Evolutionary conservation across 2,329 filamentous ascomycete genomes (phyloP), one percentile per base, ranked within the genome.

Genomic region (Fusarium lateritium): DNA sequence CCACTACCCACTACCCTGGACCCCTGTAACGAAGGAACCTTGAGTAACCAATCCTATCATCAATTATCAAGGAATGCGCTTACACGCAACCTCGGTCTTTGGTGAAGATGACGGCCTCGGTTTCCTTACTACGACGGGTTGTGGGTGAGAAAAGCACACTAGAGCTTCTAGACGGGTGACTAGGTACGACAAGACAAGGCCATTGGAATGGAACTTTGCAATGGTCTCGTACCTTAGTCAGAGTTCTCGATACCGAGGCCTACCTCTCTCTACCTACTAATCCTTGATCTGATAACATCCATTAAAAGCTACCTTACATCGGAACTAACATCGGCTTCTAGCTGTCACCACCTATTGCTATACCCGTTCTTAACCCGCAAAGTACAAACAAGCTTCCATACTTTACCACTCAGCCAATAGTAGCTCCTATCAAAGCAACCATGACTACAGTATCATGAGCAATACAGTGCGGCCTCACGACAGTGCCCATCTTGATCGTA

Each of bases 261-360:
- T 21, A 33, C 26, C 19, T 19, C 19, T 19, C 19, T 19, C 19
- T 19, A 19, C 19, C 19, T 19, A 19, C 19, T 19, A 19, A 19
- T 19, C 36, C 51, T 64, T 40, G 50, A 70, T 70, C 62, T 53
- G 67, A 70, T 60, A 70, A 60, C 57, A 52, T 42, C 34, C 44
- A 24, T 49, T 44, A 17, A 60, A 67, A 53, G 62, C 62, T 69
- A 69, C 67, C 67, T 69, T 70, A 56, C 66, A 69, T 69, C 62
- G 66, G 39, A 56, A 53, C 43, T 57, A 57, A 49, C 46, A 44
- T 45, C 36, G 49, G 31, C 46, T 57, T 28, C 36, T 52, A 36
- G 24, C 26, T 42, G 15, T 28, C 53, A 46, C 26, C 10, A 28
- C 26, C 10, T 22, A 14, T 36, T 50, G n/a, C 43, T 57, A 58